phyloP scores from a whole-genome alignment of 176 grass and related monocot genomes.

The Aegilops umbellulata region DNA sequence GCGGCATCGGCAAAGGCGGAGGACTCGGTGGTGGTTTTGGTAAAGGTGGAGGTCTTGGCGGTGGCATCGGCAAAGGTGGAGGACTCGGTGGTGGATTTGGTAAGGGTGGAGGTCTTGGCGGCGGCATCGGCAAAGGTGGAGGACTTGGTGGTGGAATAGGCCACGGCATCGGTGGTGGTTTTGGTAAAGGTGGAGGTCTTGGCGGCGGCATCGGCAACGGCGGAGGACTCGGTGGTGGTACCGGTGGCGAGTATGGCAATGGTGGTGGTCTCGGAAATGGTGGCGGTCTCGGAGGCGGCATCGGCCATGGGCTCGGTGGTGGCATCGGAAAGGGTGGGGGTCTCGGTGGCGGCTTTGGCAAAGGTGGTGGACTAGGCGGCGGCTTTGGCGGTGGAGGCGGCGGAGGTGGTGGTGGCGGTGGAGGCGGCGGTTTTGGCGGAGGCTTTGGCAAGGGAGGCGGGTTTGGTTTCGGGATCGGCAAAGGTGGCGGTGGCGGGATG shows the following conservation, averaged over 20 bases:
- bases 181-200: too few species aligned
- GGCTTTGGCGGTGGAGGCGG: constrained; percentile 2
- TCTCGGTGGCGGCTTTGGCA: background rate
- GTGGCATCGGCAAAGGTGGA: too few species aligned
- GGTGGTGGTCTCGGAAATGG: constrained; percentile 22
- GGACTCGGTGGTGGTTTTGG: too few species aligned
- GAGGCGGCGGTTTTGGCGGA: background rate
- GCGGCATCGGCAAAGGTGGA: too few species aligned
- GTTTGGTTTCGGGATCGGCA: constrained; percentile 13
- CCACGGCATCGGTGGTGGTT: too few species aligned
- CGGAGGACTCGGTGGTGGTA: background rate
- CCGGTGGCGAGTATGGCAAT: background rate
- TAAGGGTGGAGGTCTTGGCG: too few species aligned
- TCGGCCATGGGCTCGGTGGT: constrained; percentile 1
- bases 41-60: too few species aligned
- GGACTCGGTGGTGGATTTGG: too few species aligned
- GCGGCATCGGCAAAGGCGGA: background rate
- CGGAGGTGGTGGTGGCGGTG: background rate
- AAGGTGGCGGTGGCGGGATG: background rate
- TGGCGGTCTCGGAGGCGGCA: background rate
- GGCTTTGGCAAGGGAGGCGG: constrained; percentile 28
- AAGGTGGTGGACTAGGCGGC: constrained; percentile 14
- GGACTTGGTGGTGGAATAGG: too few species aligned
- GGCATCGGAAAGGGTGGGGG: constrained; percentile 26
- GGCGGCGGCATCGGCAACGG: too few species aligned